Evolutionary conservation across 768 basidiomycete genomes (phyloP).

Genomic region (Plicaturopsis crispa): DNA sequence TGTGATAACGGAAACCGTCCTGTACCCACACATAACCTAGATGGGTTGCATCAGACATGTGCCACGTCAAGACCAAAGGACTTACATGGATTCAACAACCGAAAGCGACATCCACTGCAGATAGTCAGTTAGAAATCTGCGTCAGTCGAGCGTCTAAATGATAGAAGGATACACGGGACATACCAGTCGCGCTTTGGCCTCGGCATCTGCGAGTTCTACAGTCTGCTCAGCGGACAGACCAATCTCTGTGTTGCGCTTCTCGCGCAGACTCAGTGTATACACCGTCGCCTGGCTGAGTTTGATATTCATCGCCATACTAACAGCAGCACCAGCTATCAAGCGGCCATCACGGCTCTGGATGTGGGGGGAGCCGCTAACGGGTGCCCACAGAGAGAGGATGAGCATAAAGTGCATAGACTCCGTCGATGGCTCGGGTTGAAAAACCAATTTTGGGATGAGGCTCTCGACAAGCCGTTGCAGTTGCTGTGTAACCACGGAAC

Average conservation of each 20-base stretch:
- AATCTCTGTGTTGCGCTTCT: conserved; percentile 15
- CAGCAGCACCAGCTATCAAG: conserved; percentile 30
- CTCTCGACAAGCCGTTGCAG: conserved; percentile 35
- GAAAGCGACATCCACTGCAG: conserved; percentile 33
- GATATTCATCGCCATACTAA: conserved; percentile 40
- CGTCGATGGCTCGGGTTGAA: conserved; percentile 31
- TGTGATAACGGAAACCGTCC: conserved; percentile 31
- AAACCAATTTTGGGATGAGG: conserved; percentile 29
- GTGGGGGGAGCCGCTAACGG: conserved; percentile 24
- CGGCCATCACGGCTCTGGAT: conserved; percentile 29
- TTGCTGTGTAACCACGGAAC: conserved; percentile 27
- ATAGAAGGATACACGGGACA: conserved; percentile 8
- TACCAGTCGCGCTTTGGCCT: conserved; percentile 30
- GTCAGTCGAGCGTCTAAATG: no score
- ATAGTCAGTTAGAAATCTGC: conserved; percentile 5
- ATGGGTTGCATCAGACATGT: conserved; percentile 30
- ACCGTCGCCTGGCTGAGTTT: conserved; percentile 28
- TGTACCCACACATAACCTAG: conserved; percentile 34
- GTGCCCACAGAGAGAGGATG: conserved; percentile 36
- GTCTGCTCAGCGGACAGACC: conserved; percentile 14
- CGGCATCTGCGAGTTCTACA: conserved; percentile 24
- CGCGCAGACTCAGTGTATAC: conserved; percentile 21
- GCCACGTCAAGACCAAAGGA: conserved; percentile 30
- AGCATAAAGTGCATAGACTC: conserved; percentile 34
- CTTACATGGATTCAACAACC: conserved; percentile 31